Conservation (phyloP, 139 green algal genomes). For the Desmodesmus armatus region DNA sequence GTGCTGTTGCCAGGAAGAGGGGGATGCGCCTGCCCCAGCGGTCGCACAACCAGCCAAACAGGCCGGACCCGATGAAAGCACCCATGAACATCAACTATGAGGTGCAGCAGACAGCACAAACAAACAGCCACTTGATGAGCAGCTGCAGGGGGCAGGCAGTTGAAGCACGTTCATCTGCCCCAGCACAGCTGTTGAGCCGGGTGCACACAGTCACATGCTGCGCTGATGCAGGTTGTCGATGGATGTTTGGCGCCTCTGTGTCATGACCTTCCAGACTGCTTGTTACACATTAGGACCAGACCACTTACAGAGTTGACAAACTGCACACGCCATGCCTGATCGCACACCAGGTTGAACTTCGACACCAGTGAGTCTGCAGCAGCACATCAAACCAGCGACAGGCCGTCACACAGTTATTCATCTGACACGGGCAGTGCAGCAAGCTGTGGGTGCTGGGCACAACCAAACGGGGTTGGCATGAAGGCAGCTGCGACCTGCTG, state of each 20-base stretch:
- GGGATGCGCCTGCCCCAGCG: background rate
- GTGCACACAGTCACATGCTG: no score
- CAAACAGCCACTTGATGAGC: no score
- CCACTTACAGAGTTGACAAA: constrained; percentile 21
- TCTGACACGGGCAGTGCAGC: no score
- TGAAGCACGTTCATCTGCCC: no score
- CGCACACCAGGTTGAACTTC: constrained; percentile 7
- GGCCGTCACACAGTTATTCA: no score
- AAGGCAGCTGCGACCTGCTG: background rate
- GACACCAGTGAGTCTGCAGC: constrained; percentile 1
- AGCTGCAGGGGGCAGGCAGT: no score
- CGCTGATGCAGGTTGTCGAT: no score
- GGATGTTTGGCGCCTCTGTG: no score
- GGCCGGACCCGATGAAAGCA: constrained; percentile 1
- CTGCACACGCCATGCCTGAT: constrained; percentile 12
- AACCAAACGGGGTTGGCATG: background rate
- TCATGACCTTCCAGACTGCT: no score
- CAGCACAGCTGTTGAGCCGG: no score
- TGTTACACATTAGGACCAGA: no score
- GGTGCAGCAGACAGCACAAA: no score
- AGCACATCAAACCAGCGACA: background rate
- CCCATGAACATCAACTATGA: constrained; percentile 22
- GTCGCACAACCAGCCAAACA: background rate
- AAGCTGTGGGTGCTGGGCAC: background rate
- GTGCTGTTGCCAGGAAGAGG: constrained; percentile 17